Base-by-base conservation (phyloP, 2,329 filamentous ascomycete species). In the Aaosphaeria arxii region DNA sequence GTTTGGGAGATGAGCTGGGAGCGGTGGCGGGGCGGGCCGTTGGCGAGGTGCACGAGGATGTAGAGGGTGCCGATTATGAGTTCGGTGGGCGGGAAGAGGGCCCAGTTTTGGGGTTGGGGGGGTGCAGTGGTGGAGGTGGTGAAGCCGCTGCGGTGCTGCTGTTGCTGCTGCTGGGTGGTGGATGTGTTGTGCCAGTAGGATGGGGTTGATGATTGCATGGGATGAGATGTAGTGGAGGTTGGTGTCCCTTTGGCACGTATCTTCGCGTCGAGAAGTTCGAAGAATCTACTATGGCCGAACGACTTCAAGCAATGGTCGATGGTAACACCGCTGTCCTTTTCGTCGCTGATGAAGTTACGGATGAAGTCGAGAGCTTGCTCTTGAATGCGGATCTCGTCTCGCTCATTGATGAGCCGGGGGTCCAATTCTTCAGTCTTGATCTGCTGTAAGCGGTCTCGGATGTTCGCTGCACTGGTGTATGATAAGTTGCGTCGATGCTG, bases 311-410 rank as follows among this genome's bases (percentile, higher is more conserved):
- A 72, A 61, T 88, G 85, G 62, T 96, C 91, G 52, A 96, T 90
- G 83, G 96, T 92, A 71, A 74, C 83, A 51, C 68, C 76, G 56
- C 72, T 78, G 56, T 69, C 54, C 41, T 67, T 82, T 57, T 69
- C 75, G 51, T 85, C 83, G 48, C 86, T 87, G 56, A 96, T 88
- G 31, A 97, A 77, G 69, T 99, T 99, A 46, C 92, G 83, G 53
- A 99, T 83, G 58, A 97, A 87, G 59, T 95, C 87, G 13, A 97
- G 81, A 0, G 87, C 89, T 70, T 97, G 91, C 65, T 96, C 90
- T 71, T 97, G 92, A 30, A 96, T 88, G 2, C 86, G 85, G 35
- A 91, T 77, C 55, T 95, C 89, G 55, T 96, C 88, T 55, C 85
- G 85, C 45, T 86, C 82, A 13, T 86, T 83, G 62, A 85, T 85